These are phyloP conservation scores for Alopecurus myosuroides DNA, from an alignment of 176 grass and related monocot genomes.

Conservation along the genomic window DNA sequence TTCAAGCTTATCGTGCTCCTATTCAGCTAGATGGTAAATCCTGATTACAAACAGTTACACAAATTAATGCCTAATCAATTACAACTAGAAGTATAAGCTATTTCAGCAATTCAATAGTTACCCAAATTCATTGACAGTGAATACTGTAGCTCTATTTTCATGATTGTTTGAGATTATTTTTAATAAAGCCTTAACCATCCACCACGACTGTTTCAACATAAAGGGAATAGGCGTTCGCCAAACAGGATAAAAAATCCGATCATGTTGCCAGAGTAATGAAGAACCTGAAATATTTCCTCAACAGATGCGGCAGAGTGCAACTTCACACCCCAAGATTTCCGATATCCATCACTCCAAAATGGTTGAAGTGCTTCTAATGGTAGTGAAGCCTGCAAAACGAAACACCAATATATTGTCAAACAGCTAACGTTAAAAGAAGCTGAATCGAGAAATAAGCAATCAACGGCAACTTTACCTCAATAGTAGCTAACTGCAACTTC, in stretches of 20 bases:
- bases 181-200: constrained; percentile 15
- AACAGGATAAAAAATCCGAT: not conserved
- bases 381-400: constrained; percentile 58
- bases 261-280: constrained; percentile 1
- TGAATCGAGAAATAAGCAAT: constrained; percentile 15
- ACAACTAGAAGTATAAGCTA: not conserved
- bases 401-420: constrained; percentile 26
- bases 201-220: constrained; percentile 5
- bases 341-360: constrained; percentile 80
- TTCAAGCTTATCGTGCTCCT: constrained; percentile 6
- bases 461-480: constrained; percentile 53
- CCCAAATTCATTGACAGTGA: not conserved
- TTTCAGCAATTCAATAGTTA: constrained; percentile 21
- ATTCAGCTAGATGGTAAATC: constrained; percentile 9
- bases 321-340: constrained; percentile 87
- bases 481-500: constrained; percentile 65
- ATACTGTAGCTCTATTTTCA: not conserved
- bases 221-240: not conserved
- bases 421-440: not conserved
- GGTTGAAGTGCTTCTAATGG: constrained; percentile 77
- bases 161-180: not conserved
- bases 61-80: constrained; percentile 4
- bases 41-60: not conserved
- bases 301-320: constrained; percentile 63
- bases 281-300: constrained; percentile 67